phyloP scores from a whole-genome alignment of 192 early-diverging fungal genomes.

The Coemansia brasiliensis region DNA sequence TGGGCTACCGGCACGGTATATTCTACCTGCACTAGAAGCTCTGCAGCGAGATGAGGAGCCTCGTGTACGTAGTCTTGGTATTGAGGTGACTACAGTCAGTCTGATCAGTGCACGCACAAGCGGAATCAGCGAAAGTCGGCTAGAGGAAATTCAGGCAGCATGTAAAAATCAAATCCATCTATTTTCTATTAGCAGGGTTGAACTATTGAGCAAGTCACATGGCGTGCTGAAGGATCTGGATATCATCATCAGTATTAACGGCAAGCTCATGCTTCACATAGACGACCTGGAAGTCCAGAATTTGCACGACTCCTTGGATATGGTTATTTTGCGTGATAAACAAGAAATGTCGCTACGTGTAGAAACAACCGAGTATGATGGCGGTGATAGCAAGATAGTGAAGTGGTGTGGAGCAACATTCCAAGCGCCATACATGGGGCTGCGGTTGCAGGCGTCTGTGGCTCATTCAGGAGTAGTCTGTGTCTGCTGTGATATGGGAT shows the following conservation, averaged over 20 bases:
- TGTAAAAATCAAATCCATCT: slow-evolving; percentile 57
- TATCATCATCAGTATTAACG: slow-evolving; percentile 68
- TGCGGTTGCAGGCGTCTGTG: slow-evolving; percentile 65
- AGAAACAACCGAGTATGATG: slow-evolving; percentile 60
- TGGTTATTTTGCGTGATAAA: slow-evolving; percentile 72
- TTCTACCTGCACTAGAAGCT: slow-evolving; percentile 56
- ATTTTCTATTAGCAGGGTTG: slow-evolving; percentile 62
- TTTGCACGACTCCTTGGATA: slow-evolving; percentile 52
- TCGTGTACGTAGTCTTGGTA: slow-evolving; percentile 58
- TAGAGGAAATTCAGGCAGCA: slow-evolving; percentile 58
- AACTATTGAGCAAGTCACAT: slow-evolving; percentile 56
- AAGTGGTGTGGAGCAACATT: slow-evolving; percentile 84
- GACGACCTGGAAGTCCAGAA: slow-evolving; percentile 61
- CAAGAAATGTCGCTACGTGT: slow-evolving; percentile 65
- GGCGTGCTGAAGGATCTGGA: slow-evolving; percentile 65
- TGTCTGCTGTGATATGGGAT: slow-evolving; percentile 60
- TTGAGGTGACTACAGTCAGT: slow-evolving; percentile 63
- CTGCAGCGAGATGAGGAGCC: slow-evolving; percentile 57
- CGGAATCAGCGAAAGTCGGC: slow-evolving; percentile 62
- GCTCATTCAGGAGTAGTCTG: slow-evolving; percentile 68
- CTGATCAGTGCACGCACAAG: slow-evolving; percentile 62
- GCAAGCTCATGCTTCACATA: slow-evolving; percentile 62
- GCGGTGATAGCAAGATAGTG: slow-evolving; percentile 67
- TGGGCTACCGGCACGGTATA: slow-evolving; percentile 49
- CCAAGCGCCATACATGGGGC: slow-evolving; percentile 70